Evolutionary conservation across 148 eudicot genomes (phyloP).

Genomic region (Cornus florida): DNA sequence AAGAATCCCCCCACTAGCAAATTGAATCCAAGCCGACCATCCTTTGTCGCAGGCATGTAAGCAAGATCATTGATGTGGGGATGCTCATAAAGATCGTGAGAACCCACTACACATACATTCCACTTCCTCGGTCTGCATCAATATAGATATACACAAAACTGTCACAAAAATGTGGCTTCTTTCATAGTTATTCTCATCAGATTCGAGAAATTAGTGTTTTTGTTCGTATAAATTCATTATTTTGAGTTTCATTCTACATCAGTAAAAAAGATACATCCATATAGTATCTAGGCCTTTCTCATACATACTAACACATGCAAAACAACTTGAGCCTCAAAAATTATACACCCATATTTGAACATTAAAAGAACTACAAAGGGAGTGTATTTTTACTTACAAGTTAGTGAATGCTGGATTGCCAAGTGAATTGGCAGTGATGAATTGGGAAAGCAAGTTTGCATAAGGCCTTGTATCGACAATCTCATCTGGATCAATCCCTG

Average conservation of each 20-base stretch:
- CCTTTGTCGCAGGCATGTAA: slow-evolving; percentile 90
- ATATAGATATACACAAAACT: neutral
- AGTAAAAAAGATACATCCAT: neutral
- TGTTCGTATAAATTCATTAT: neutral
- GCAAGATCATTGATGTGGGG: slow-evolving; percentile 98
- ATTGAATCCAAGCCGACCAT: slow-evolving; percentile 83
- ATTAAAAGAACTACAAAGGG: too few species aligned
- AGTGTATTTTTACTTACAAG: slow-evolving; percentile 48
- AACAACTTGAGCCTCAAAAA: neutral
- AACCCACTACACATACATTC: slow-evolving; percentile 94
- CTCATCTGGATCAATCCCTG: slow-evolving; percentile 90
- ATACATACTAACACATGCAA: too few species aligned
- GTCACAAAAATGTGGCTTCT: neutral
- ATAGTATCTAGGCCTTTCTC: neutral
- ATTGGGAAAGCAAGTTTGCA: slow-evolving; percentile 69
- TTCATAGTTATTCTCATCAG: neutral
- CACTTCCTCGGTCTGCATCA: slow-evolving; percentile 89
- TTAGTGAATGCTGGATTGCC: slow-evolving; percentile 75
- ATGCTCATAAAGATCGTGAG: slow-evolving; percentile 94
- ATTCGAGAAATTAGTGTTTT: too few species aligned
- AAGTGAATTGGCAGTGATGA: slow-evolving; percentile 72
- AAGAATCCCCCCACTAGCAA: slow-evolving; percentile 94
- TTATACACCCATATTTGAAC: too few species aligned
- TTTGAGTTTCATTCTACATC: too few species aligned
- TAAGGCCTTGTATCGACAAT: slow-evolving; percentile 91